Evolutionary conservation across 1,284 basidiomycete species (phyloP), one percentile per base, ranked within the genome.

Genomic region (Trichosporon sp.): DNA sequence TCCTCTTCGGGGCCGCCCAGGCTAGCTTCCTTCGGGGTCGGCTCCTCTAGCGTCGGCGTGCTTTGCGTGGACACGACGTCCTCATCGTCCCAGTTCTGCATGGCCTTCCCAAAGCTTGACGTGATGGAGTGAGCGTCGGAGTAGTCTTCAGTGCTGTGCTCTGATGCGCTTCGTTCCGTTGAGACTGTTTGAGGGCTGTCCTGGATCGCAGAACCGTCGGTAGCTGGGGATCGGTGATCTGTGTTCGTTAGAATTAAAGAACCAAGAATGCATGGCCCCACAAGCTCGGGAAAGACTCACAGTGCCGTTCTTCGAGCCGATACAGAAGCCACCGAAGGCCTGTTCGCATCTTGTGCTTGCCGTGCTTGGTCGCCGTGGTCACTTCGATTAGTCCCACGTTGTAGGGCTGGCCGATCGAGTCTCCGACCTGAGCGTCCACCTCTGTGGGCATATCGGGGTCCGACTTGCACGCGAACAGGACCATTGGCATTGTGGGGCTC

Each of bases 341-440:
- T 56, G 77, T 78, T 33, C 74, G 62, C 77, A 79, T 80, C 69
- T 81, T 81, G 32, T 73, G 71, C 66, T 77, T 77, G 13, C 79
- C 79, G 49, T 78, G 74, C 2, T 69, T 57, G 9, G 73, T 71
- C 25, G 68, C 62, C 0, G 68, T 71, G 0, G 76, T 76, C 7
- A 79, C 74, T 65, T 81, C 79, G 36, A 81, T 79, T 56, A 81
- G 59, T 6, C 79, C 79, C 23, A 80, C 75, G 60, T 78, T 77
- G 70, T 72, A 76, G 10, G 78, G 75, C 32, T 78, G 72, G 4
- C 78, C 78, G 21, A 81, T 68, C 2, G 73, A 70, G 62, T 81
- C 78, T 16, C 73, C 79, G 32, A 71, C 67, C n/a, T 72, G 69
- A 4, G 79, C 72, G 14, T 73, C 70, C 31, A 81, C 72, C 37